Conservation (phyloP, 768 basidiomycete species). For the Lentinula raphanica region DNA sequence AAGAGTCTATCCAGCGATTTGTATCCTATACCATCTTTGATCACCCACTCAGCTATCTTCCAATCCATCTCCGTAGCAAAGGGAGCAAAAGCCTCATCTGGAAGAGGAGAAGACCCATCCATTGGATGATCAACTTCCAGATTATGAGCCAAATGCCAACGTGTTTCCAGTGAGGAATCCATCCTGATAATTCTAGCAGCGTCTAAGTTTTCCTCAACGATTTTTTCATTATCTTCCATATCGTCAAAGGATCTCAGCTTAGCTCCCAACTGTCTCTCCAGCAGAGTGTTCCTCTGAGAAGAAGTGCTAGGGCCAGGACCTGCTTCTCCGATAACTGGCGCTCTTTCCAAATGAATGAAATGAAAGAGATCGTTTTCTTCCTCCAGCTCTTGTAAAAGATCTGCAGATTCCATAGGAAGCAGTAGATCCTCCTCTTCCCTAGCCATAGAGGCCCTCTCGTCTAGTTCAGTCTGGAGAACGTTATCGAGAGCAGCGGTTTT, state of each 20-base stretch:
- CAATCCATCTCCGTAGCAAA: slow-evolving; percentile 16
- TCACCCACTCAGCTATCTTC: too few species aligned
- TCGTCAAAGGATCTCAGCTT: not conserved
- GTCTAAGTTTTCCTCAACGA: too few species aligned
- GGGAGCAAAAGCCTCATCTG: slow-evolving; percentile 5
- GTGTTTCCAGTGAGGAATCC: not conserved
- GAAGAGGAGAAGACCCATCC: not conserved
- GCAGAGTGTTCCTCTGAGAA: not conserved
- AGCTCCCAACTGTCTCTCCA: not conserved
- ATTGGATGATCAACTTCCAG: not conserved
- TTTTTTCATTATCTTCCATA: too few species aligned
- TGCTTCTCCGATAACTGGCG: not conserved
- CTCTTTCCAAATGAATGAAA: too few species aligned
- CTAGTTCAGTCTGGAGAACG: not conserved
- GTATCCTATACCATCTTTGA: slow-evolving; percentile 13
- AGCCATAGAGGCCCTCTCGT: not conserved
- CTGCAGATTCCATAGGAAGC: too few species aligned
- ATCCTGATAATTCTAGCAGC: not conserved
- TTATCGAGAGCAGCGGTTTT: not conserved
- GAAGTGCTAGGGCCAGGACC: too few species aligned
- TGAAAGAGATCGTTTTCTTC: too few species aligned
- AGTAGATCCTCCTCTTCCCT: too few species aligned
- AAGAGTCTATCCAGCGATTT: slow-evolving; percentile 19
- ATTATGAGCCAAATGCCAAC: not conserved
- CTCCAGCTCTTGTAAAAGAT: too few species aligned